phyloP scores from a whole-genome alignment of 192 early-diverging fungal species.

The Backusella parvicylindrica region DNA sequence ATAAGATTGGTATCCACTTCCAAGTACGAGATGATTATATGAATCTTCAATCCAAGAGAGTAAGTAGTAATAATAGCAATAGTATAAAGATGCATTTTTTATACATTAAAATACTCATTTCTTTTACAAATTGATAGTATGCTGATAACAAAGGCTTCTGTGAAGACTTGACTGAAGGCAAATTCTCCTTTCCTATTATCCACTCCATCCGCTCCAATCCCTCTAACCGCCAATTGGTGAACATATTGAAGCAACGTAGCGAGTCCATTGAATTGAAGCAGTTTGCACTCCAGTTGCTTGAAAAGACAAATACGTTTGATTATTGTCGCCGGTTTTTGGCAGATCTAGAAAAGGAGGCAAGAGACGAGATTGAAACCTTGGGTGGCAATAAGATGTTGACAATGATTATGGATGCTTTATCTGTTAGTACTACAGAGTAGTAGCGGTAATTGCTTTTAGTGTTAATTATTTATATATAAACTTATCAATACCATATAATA shows the following conservation, averaged over 20 bases:
- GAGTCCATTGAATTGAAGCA: slow-evolving; percentile 78
- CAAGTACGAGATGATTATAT: slow-evolving; percentile 98
- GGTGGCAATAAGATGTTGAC: slow-evolving; percentile 79
- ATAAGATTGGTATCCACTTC: slow-evolving; percentile 90
- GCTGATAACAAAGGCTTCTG: slow-evolving; percentile 95
- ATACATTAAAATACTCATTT: background rate
- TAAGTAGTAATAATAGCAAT: no score
- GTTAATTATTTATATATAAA: no score
- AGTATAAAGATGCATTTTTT: background rate
- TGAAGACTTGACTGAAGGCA: slow-evolving; percentile 98
- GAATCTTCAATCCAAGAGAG: slow-evolving; percentile 83
- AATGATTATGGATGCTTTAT: slow-evolving; percentile 43
- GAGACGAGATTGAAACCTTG: slow-evolving; percentile 60
- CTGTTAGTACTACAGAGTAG: background rate
- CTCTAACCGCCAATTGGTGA: slow-evolving; percentile 66
- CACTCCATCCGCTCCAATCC: slow-evolving; percentile 73
- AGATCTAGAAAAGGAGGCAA: slow-evolving; percentile 59
- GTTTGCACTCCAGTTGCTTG: slow-evolving; percentile 82
- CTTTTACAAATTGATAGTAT: slow-evolving; percentile 51
- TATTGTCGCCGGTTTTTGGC: slow-evolving; percentile 68
- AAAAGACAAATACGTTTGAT: slow-evolving; percentile 73
- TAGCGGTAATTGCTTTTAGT: no score
- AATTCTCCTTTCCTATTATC: slow-evolving; percentile 95
- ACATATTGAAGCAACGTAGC: slow-evolving; percentile 88
- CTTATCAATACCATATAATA: no score